Percentiles rank a stretch among this genome's conserved stretches.
Evolutionary conservation across 257 asterid species (phyloP).

Genomic region (Forsythia viridissima): DNA sequence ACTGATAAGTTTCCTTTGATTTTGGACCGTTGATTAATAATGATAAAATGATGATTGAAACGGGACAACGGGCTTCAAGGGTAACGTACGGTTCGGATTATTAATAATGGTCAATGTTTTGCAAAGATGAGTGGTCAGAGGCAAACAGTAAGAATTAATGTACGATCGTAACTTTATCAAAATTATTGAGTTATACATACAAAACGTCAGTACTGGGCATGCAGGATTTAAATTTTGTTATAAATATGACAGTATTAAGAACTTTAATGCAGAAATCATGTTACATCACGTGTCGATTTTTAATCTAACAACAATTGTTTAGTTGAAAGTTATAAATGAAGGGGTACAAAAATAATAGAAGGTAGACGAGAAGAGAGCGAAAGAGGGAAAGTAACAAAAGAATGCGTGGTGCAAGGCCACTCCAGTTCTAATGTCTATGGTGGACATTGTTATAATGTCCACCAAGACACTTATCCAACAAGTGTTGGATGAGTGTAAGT

Average conservation of each 20-base stretch:
- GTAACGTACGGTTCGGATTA: not conserved
- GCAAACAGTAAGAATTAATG: not conserved
- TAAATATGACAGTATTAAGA: no score
- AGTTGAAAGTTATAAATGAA: no score
- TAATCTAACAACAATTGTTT: no score
- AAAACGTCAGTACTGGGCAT: not conserved
- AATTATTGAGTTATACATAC: no score
- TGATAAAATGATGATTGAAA: not conserved
- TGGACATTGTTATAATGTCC: no score
- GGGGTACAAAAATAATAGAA: not conserved
- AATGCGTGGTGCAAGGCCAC: not conserved
- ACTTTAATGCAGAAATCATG: no score
- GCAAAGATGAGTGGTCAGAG: not conserved
- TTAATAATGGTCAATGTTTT: not conserved
- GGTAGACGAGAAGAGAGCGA: not conserved
- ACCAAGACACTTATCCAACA: no score
- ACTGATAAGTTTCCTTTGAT: not conserved
- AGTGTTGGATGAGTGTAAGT: no score
- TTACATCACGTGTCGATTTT: no score
- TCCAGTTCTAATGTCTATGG: no score
- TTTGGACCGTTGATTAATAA: not conserved
- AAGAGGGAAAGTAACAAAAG: not conserved
- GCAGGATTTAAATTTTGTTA: no score
- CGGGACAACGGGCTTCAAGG: no score
- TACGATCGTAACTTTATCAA: not conserved